These are phyloP conservation scores for Geotrichum candidum DNA, from an alignment of 1,139 yeast genomes.

Conservation along the genomic window DNA sequence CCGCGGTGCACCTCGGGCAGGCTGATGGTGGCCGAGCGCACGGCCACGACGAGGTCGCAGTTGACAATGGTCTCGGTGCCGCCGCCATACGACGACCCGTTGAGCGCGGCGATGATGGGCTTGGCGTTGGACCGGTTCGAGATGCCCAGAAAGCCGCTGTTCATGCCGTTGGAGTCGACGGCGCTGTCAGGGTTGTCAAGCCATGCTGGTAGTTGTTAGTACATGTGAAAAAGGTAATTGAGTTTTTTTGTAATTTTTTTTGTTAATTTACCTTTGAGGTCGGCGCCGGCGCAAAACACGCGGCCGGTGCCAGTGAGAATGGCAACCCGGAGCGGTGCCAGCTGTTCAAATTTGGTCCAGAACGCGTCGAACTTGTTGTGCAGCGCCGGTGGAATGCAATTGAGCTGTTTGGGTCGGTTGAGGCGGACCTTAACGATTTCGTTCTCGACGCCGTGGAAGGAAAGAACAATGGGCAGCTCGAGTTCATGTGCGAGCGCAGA, in stretches of 20 bases:
- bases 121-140: constrained; percentile 29
- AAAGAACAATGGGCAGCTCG: constrained; percentile 12
- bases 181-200: constrained; percentile 5
- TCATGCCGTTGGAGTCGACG: background rate
- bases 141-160: constrained; percentile 30
- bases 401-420: constrained; percentile 24
- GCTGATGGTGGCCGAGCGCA: constrained; percentile 25
- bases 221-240: background rate
- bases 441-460: constrained; percentile 12
- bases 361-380: constrained; percentile 22
- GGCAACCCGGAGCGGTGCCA: constrained; percentile 27
- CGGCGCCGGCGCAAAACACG: constrained; percentile 34
- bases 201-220: constrained; percentile 1
- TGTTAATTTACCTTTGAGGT: constrained; percentile 24
- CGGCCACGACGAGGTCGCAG: constrained; percentile 33
- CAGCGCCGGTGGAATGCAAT: constrained; percentile 24
- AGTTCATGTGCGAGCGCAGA: background rate
- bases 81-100: constrained; percentile 33
- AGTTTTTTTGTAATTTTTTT: background rate
- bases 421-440: constrained; percentile 35
- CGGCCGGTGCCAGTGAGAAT: constrained; percentile 32
- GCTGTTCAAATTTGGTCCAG: constrained; percentile 31
- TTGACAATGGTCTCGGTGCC: constrained; percentile 33
- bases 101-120: constrained; percentile 33
- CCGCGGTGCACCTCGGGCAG: constrained; percentile 34